A percentile compares a stretch with the other conserved stretches of the same genome.
These are phyloP conservation scores for Termitomyces bulborhizus DNA, from an alignment of 768 basidiomycete species.

Conservation along the genomic window DNA sequence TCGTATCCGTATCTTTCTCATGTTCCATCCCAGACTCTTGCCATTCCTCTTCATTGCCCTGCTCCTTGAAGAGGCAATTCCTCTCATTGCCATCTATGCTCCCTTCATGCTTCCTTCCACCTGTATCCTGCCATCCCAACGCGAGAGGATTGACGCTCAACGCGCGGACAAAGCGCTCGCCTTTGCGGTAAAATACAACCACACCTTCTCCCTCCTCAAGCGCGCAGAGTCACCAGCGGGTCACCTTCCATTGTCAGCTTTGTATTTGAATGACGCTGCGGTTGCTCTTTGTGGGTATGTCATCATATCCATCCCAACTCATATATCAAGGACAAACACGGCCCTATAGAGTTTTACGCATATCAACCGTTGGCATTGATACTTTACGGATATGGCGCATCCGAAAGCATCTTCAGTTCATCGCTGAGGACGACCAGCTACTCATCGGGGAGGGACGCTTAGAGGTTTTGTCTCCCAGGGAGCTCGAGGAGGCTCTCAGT, in stretches of 20 bases:
- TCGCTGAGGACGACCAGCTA: constrained; percentile 61
- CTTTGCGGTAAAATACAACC: constrained; percentile 29
- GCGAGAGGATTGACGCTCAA: constrained; percentile 51
- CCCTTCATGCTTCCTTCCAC: constrained; percentile 84
- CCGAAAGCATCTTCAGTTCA: constrained; percentile 32
- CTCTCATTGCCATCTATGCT: constrained; percentile 79
- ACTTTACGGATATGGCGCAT: constrained; percentile 38
- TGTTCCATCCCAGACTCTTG: constrained; percentile 44
- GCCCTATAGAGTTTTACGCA: constrained; percentile 27
- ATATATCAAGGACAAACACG: background rate
- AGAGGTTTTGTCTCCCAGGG: constrained; percentile 40
- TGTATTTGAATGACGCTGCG: constrained; percentile 25
- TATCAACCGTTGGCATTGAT: constrained; percentile 40
- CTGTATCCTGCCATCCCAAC: constrained; percentile 78
- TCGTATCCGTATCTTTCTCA: constrained; percentile 7
- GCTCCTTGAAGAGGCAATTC: constrained; percentile 75
- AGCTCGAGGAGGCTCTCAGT: constrained; percentile 58
- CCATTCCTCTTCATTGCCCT: constrained; percentile 75
- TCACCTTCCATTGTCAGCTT: constrained; percentile 25
- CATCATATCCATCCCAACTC: background rate
- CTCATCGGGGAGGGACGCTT: constrained; percentile 44
- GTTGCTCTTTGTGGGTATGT: constrained; percentile 56
- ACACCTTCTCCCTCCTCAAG: constrained; percentile 28
- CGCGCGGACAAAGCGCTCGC: constrained; percentile 43
- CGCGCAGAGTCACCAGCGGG: constrained; percentile 26